Conservation (phyloP, 495 filamentous ascomycete genomes). For the Neurospora sp. region DNA sequence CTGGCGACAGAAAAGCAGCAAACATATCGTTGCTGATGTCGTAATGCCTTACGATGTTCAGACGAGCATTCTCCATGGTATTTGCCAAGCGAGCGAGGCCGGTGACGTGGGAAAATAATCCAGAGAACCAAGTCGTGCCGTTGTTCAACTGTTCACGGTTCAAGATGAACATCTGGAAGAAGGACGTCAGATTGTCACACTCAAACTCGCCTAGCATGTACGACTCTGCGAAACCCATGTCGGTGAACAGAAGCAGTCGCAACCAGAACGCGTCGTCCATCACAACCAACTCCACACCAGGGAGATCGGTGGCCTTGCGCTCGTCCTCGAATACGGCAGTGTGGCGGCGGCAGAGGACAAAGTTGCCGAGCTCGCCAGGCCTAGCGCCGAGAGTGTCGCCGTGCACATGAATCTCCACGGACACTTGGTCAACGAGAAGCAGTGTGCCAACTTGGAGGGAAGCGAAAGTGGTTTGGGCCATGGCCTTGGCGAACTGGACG, state of each 20-base stretch:
- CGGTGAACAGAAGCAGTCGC: slow-evolving; percentile 51
- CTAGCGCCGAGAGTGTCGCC: slow-evolving; percentile 15
- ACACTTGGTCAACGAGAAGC: slow-evolving; percentile 29
- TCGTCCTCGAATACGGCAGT: background rate
- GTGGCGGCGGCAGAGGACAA: slow-evolving; percentile 2
- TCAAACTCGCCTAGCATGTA: slow-evolving; percentile 62
- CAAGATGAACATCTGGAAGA: slow-evolving; percentile 60
- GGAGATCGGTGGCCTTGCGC: slow-evolving; percentile 14
- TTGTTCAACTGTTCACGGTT: slow-evolving; percentile 47
- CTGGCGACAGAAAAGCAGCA: slow-evolving; percentile 56
- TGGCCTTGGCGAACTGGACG: slow-evolving; percentile 26
- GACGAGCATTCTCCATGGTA: slow-evolving; percentile 50
- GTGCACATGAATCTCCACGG: slow-evolving; percentile 17
- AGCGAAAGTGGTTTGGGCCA: slow-evolving; percentile 31
- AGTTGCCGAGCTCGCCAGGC: slow-evolving; percentile 6
- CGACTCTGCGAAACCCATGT: slow-evolving; percentile 67
- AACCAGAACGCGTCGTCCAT: slow-evolving; percentile 56
- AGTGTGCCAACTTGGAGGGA: slow-evolving; percentile 33
- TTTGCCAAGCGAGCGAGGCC: slow-evolving; percentile 49
- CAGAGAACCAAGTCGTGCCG: slow-evolving; percentile 49
- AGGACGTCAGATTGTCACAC: slow-evolving; percentile 49
- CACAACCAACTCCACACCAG: slow-evolving; percentile 39
- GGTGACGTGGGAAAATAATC: slow-evolving; percentile 38
- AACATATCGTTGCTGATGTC: slow-evolving; percentile 70
- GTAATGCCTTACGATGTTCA: slow-evolving; percentile 62